phyloP scores from a whole-genome alignment of 768 basidiomycete species.

The Artomyces pyxidatus region DNA sequence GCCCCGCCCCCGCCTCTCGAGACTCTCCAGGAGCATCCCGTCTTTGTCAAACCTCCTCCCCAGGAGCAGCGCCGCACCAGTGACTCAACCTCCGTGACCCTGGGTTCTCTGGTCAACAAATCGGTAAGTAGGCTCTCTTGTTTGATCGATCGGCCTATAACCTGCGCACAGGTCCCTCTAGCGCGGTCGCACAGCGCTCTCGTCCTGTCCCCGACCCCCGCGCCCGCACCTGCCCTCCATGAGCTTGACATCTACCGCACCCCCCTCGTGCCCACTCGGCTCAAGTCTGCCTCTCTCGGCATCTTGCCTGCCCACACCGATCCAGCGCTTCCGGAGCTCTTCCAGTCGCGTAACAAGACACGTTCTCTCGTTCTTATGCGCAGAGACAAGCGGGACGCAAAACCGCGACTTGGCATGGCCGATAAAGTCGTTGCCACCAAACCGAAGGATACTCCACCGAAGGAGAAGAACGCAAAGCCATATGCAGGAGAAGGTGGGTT shows the following conservation, averaged over 20 bases:
- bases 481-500: slow-evolving; percentile 75
- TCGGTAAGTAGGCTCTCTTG: slow-evolving; percentile 7
- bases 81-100: slow-evolving; percentile 14
- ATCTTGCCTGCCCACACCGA: not conserved
- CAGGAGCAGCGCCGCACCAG: slow-evolving; percentile 17
- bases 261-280: slow-evolving; percentile 61
- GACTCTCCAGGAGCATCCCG: slow-evolving; percentile 53
- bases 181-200: not conserved
- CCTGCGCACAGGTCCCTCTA: not conserved
- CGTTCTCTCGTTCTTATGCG: slow-evolving; percentile 49
- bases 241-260: slow-evolving; percentile 76
- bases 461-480: slow-evolving; percentile 44
- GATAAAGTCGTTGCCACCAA: slow-evolving; percentile 19
- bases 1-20: slow-evolving; percentile 60
- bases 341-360: slow-evolving; percentile 39
- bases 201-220: slow-evolving; percentile 24
- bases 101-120: slow-evolving; percentile 20
- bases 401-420: slow-evolving; percentile 37
- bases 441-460: slow-evolving; percentile 22
- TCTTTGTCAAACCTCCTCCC: slow-evolving; percentile 58
- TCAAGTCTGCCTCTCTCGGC: slow-evolving; percentile 22
- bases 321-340: slow-evolving; percentile 45
- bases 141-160: not conserved
- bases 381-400: slow-evolving; percentile 40
- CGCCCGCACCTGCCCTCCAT: slow-evolving; percentile 60